A percentile compares a stretch with the other conserved stretches of the same genome.
Evolutionary conservation across 495 filamentous ascomycete genomes (phyloP).

Genomic region (Daldinia childiae): DNA sequence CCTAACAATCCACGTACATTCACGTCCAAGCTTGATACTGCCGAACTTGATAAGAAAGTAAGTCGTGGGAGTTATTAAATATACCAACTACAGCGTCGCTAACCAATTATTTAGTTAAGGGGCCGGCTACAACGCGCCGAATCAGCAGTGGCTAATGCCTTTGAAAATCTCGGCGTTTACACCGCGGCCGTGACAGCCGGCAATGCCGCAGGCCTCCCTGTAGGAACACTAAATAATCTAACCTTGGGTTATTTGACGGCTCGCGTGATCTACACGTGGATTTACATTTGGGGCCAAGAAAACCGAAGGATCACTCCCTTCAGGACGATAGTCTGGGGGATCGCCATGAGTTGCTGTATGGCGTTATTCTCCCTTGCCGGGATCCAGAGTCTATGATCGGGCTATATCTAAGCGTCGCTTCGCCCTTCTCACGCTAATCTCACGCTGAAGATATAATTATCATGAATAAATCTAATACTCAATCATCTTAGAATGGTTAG

Average conservation of each 20-base stretch:
- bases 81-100: background rate
- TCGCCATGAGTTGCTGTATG: slow-evolving; percentile 44
- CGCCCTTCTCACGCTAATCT: background rate
- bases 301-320: slow-evolving; percentile 46
- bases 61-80: slow-evolving; percentile 11
- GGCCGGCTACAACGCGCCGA: slow-evolving; percentile 58
- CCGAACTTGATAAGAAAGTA: slow-evolving; percentile 56
- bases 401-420: background rate
- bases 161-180: slow-evolving; percentile 61
- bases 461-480: too few relatives aligned
- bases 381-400: slow-evolving; percentile 12
- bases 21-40: slow-evolving; percentile 46
- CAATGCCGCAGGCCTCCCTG: slow-evolving; percentile 52
- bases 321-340: slow-evolving; percentile 53
- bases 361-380: slow-evolving; percentile 58
- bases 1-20: slow-evolving; percentile 47
- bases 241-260: slow-evolving; percentile 53
- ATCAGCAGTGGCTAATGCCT: slow-evolving; percentile 56
- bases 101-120: slow-evolving; percentile 16
- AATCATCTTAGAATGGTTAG: too few relatives aligned
- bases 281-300: slow-evolving; percentile 57
- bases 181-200: slow-evolving; percentile 61
- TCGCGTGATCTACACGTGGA: slow-evolving; percentile 55
- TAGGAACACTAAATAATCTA: slow-evolving; percentile 51
- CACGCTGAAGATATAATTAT: too few relatives aligned